Evolutionary conservation across 805 yeast genomes (phyloP).

Genomic region (Pichia rugopelliculosa): DNA sequence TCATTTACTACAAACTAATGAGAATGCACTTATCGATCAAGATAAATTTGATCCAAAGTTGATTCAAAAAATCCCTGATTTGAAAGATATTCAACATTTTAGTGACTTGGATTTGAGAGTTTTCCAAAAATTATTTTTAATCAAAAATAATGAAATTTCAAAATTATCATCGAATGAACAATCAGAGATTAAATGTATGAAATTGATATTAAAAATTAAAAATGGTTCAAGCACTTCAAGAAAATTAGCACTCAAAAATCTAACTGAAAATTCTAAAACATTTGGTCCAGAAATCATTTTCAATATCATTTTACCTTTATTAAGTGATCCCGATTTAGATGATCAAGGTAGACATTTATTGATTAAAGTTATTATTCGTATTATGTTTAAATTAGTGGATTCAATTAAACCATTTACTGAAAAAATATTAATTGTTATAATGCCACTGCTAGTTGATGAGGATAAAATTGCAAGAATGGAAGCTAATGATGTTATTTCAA

Average conservation of each 20-base stretch:
- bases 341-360: slow-evolving; percentile 79
- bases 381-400: slow-evolving; percentile 59
- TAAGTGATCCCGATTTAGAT: slow-evolving; percentile 63
- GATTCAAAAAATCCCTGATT: slow-evolving; percentile 55
- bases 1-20: slow-evolving; percentile 22
- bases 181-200: slow-evolving; percentile 54
- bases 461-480: slow-evolving; percentile 67
- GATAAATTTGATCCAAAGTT: slow-evolving; percentile 29
- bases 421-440: slow-evolving; percentile 61
- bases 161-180: slow-evolving; percentile 43
- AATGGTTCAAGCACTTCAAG: slow-evolving; percentile 69
- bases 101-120: slow-evolving; percentile 65
- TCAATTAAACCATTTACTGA: slow-evolving; percentile 65
- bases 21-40: slow-evolving; percentile 21
- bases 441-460: slow-evolving; percentile 76
- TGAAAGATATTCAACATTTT: slow-evolving; percentile 58
- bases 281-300: slow-evolving; percentile 69
- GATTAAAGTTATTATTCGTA: slow-evolving; percentile 66
- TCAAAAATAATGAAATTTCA: slow-evolving; percentile 20
- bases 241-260: slow-evolving; percentile 57
- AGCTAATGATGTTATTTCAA: slow-evolving; percentile 72
- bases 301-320: slow-evolving; percentile 64
- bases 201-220: slow-evolving; percentile 59
- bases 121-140: slow-evolving; percentile 51
- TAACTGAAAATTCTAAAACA: slow-evolving; percentile 54